phyloP scores from a whole-genome alignment of 257 asterid species.

The Henckelia pumila region DNA sequence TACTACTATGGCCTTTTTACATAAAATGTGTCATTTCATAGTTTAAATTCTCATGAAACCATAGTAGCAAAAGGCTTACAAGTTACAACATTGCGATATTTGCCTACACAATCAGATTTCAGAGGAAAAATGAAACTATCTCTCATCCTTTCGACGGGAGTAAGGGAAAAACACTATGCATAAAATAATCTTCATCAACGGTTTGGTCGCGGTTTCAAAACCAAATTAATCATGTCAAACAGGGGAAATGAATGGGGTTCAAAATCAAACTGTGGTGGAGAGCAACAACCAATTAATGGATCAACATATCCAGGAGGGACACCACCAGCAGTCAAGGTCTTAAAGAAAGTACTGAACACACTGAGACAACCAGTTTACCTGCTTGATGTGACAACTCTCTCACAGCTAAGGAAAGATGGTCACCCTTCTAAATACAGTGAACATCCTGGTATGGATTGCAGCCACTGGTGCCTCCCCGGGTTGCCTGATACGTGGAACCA shows the following conservation, averaged over 20 bases:
- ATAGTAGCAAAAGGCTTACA: not conserved
- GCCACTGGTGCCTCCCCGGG: conserved; percentile 22
- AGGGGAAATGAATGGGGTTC: conserved; percentile 35
- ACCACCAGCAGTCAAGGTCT: conserved; percentile 2
- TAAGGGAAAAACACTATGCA: too few species aligned
- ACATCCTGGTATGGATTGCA: conserved; percentile 10
- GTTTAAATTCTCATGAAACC: not conserved
- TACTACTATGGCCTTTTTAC: not conserved
- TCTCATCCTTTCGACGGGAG: not conserved
- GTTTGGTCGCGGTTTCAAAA: not conserved
- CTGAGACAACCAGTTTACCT: conserved; percentile 7
- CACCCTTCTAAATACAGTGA: not conserved
- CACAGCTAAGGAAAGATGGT: conserved; percentile 10
- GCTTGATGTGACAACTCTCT: conserved; percentile 22
- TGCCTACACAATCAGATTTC: not conserved
- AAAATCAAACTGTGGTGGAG: conserved; percentile 21
- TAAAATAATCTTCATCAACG: too few species aligned
- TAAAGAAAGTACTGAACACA: conserved; percentile 11
- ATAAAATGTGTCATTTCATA: not conserved
- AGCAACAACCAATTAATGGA: conserved; percentile 27
- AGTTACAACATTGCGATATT: too few species aligned
- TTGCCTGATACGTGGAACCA: conserved; percentile 23
- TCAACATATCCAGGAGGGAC: conserved; percentile 9
- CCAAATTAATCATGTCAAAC: not conserved
- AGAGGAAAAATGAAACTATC: not conserved